Evolutionary conservation across 108 stramenopile genomes (phyloP), one percentile per base, ranked within the genome.

Genomic region (Parmales sp.): DNA sequence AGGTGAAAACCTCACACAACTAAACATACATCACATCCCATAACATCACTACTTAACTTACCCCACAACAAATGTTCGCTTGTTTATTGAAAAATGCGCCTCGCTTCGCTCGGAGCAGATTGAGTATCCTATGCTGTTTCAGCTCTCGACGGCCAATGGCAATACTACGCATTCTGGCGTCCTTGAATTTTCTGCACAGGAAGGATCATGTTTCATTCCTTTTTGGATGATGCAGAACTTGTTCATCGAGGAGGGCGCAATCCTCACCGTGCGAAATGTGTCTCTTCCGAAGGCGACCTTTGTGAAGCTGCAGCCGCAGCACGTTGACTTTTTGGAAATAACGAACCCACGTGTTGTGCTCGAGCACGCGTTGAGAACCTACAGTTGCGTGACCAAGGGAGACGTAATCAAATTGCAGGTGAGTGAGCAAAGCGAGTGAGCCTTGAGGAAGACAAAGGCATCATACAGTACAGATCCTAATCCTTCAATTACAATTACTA

Each of bases 211-310:
- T 70, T 96, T 95, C 81, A 88, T 99, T 73, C 99, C 99, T 1
- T 94, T 88, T 76, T 99, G 99, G 99, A 95, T 99, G 92, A 98
- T 99, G 97, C 93, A 94, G 54, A 94, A 94, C 63, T 74, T 96
- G 28, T 44, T 93, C 18, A 81, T 92, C 29, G 86, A 88, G 71
- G 96, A 97, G 71, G 96, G 95, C 0, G 68, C 80, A 26, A 78
- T 97, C 1, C 78, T 99, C 25, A 91, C 91, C 20, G 88, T 99
- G 20, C 90, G 87, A 44, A 99, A 99, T 72, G 93, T 96, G 28
- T 78, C 79, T 66, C 71, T 95, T 38, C 91, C 91, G 66, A 93
- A 97, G 82, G 95, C 94, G 16, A 93, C 87, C 51, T 97, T 90
- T 72, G 92, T 98, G 70, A 99, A 99, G 78, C 76, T 99, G 51